Evolutionary conservation across 257 asterid species (phyloP), one percentile per base, ranked within the genome.

Genomic region (Plectranthus barbatus): DNA sequence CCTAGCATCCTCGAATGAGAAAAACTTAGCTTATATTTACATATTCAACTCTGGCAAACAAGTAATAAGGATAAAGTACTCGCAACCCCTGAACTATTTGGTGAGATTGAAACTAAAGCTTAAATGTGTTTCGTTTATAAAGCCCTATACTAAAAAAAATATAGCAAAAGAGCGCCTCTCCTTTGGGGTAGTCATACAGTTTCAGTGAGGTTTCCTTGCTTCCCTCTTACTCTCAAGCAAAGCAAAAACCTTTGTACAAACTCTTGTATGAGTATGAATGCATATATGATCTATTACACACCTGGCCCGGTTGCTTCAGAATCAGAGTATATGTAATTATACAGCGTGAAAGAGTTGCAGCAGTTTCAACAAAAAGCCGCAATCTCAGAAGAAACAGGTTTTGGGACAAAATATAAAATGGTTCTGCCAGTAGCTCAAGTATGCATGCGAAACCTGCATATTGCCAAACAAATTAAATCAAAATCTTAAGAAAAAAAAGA

Each of bases 361-460:
- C 78, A 72, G 82, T 75, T 84, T 91, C 98, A 78, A 80, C 85
- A 15, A 88, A 72, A 74, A 91, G 76, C 62, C 99, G 84, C 79
- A 93, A 83, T 77, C 83, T 84, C 42, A 93, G 94, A 67, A 93
- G 96, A 64, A 80, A 82, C 70, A 90, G 65, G 65, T 79, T 90
- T 74, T 93, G 99, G 54, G 99, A 83, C 77, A 93, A 83, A 69
- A 93, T 90, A 77, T 90, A 90, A 56, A 93, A 74, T 5, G 97
- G 97, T 72, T 93, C 99, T 15, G 99, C 96, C 72, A 93, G 66
- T 60, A 93, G 87, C 88, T 93, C 99, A 58, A 93, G 74, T n/a
- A 84, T 60, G 68, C 99, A 93, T 18, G 96, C 99, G 58, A 87
- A 87, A 72, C 97, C 97, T 93, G 83, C 75, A 69, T 41, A 44